These are phyloP conservation scores for Pleurotus cornucopiae DNA, from an alignment of 768 basidiomycete species.

Conservation along the genomic window DNA sequence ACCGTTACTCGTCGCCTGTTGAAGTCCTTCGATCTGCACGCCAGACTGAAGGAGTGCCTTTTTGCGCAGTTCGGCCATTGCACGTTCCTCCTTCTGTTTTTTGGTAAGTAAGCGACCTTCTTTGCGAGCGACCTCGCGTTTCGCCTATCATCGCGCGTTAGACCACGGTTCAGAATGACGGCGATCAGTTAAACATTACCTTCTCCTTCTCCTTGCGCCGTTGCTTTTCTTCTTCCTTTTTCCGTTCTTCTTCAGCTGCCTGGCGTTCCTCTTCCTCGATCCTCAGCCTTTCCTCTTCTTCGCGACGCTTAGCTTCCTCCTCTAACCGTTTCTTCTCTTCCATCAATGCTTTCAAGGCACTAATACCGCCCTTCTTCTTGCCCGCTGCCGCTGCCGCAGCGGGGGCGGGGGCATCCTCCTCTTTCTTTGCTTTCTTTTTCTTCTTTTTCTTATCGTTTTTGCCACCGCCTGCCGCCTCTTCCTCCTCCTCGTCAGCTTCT, in stretches of 20 bases:
- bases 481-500: constrained; percentile 67
- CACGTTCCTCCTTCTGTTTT: constrained; percentile 93
- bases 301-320: constrained; percentile 69
- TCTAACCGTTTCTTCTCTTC: constrained; percentile 87
- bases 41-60: constrained; percentile 89
- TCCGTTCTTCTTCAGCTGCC: constrained; percentile 71
- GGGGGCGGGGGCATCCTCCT: constrained; percentile 39
- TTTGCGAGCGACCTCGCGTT: constrained; percentile 86
- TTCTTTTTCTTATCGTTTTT: constrained; percentile 71
- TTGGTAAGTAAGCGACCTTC: constrained; percentile 95
- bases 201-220: constrained; percentile 87
- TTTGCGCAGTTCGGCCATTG: constrained; percentile 85
- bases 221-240: constrained; percentile 80
- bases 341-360: constrained; percentile 86
- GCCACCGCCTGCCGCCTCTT: constrained; percentile 50
- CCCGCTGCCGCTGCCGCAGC: constrained; percentile 35
- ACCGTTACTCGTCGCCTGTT: constrained; percentile 43
- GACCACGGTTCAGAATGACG: constrained; percentile 5
- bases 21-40: constrained; percentile 85
- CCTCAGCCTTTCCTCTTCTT: constrained; percentile 74
- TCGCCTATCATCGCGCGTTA: constrained; percentile 50
- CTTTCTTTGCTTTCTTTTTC: constrained; percentile 75
- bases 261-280: constrained; percentile 88
- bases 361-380: constrained; percentile 78
- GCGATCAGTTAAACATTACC: constrained; percentile 31